Percentiles rank a stretch among this genome's conserved stretches.
These are phyloP conservation scores for Aspergillus tubingensis DNA, from an alignment of 2,329 filamentous ascomycete genomes.

Conservation along the genomic window DNA sequence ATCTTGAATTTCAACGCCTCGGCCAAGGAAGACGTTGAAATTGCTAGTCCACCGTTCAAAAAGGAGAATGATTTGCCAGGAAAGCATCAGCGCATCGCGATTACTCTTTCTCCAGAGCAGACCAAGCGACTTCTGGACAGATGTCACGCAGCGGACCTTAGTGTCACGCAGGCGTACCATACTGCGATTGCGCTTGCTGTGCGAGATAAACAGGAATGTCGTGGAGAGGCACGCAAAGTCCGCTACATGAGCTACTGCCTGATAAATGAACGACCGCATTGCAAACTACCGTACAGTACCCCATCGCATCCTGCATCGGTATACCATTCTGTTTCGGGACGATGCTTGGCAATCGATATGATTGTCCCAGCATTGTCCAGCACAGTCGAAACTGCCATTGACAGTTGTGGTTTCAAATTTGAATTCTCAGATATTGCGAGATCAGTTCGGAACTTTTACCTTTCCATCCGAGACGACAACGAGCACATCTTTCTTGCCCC, in stretches of 20 bases:
- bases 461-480: conserved; percentile 20
- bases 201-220: conserved; percentile 19
- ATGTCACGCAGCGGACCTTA: conserved; percentile 16
- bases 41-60: conserved; percentile 23
- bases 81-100: conserved; percentile 23
- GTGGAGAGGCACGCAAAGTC: conserved; percentile 13
- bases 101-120: conserved; percentile 15
- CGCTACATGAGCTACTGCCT: conserved; percentile 29
- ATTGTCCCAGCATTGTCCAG: conserved; percentile 12
- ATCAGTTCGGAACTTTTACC: conserved; percentile 22
- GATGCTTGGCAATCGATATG: conserved; percentile 22
- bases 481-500: conserved; percentile 24
- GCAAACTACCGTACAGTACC: conserved; percentile 22
- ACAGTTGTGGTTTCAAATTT: neutral
- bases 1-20: conserved; percentile 17
- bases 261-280: conserved; percentile 27
- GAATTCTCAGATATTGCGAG: conserved; percentile 17
- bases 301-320: conserved; percentile 20
- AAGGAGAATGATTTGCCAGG: conserved; percentile 15
- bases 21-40: conserved; percentile 18
- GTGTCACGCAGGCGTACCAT: conserved; percentile 29
- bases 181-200: conserved; percentile 24
- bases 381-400: neutral
- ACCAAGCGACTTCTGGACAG: conserved; percentile 19
- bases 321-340: conserved; percentile 30